A percentile compares a stretch with the other conserved stretches of the same genome.
Conservation (phyloP, 1,284 basidiomycete species). For the Rhodotorula sp. region DNA sequence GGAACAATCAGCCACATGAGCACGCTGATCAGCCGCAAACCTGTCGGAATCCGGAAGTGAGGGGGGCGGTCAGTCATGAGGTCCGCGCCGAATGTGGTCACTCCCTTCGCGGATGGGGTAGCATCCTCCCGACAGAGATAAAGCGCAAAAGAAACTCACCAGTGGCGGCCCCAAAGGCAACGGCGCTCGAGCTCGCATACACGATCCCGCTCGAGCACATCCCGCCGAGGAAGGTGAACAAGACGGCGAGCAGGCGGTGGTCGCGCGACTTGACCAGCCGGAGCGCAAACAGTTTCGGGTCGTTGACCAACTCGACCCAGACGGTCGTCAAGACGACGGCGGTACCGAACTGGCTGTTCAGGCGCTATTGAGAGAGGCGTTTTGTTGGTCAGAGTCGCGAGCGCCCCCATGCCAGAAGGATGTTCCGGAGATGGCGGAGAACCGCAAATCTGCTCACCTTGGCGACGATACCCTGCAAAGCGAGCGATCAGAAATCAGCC, state of each 20-base stretch:
- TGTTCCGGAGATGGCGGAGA: neutral
- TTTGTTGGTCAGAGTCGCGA: slow-evolving; percentile 47
- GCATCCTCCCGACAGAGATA: no score
- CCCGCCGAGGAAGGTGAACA: slow-evolving; percentile 70
- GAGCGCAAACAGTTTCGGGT: slow-evolving; percentile 66
- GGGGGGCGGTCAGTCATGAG: slow-evolving; percentile 49
- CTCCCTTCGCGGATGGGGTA: no score
- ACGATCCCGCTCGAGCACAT: slow-evolving; percentile 68
- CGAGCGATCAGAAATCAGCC: slow-evolving; percentile 51
- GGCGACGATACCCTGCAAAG: slow-evolving; percentile 74
- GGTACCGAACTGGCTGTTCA: slow-evolving; percentile 64
- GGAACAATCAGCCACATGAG: slow-evolving; percentile 26
- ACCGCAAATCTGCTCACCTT: slow-evolving; percentile 53
- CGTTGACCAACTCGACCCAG: slow-evolving; percentile 81
- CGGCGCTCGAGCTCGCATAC: slow-evolving; percentile 61
- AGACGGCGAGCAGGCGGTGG: slow-evolving; percentile 67
- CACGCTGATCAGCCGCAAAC: slow-evolving; percentile 21
- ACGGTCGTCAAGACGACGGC: slow-evolving; percentile 64
- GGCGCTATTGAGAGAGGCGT: slow-evolving; percentile 42
- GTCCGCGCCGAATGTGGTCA: neutral
- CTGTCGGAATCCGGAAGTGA: neutral
- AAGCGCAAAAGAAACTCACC: slow-evolving; percentile 50
- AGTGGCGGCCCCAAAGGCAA: slow-evolving; percentile 66
- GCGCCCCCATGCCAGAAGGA: slow-evolving; percentile 1
- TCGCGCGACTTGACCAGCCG: slow-evolving; percentile 62